These are phyloP conservation scores for Pleurotus platypus DNA, from an alignment of 768 basidiomycete genomes.

Conservation along the genomic window DNA sequence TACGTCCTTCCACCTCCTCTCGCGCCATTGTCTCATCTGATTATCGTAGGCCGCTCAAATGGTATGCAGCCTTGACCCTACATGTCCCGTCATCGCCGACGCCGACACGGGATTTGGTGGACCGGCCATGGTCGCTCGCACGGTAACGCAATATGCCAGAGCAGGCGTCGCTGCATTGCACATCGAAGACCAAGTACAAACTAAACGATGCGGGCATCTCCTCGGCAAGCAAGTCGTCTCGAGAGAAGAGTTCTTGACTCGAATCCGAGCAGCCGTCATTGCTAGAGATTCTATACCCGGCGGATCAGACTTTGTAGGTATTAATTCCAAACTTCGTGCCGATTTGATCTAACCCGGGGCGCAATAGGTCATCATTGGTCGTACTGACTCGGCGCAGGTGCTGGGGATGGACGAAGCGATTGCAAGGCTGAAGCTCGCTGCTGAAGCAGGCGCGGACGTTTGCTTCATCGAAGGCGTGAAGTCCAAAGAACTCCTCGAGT, in stretches of 20 bases:
- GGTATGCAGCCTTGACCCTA: conserved; percentile 63
- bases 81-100: conserved; percentile 74
- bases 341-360: background rate
- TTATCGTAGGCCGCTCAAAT: conserved; percentile 54
- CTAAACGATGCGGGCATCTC: conserved; percentile 77
- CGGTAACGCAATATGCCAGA: conserved; percentile 62
- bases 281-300: conserved; percentile 76
- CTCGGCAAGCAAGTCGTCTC: conserved; percentile 82
- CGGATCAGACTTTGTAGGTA: conserved; percentile 65
- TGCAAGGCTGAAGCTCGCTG: conserved; percentile 40
- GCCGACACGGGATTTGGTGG: conserved; percentile 83
- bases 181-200: conserved; percentile 82
- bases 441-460: conserved; percentile 42
- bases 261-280: conserved; percentile 74
- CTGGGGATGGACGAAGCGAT: conserved; percentile 50
- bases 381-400: conserved; percentile 50
- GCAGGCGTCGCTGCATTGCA: conserved; percentile 76
- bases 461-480: conserved; percentile 51
- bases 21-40: background rate
- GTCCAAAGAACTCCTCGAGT: conserved; percentile 38
- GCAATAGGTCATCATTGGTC: conserved; percentile 40
- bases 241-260: conserved; percentile 69
- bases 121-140: conserved; percentile 71
- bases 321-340: too few relatives aligned
- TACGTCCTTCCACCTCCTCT: conserved; percentile 14